phyloP scores from a whole-genome alignment of 2,329 filamentous ascomycete species.

The Fusarium keratoplasticum region DNA sequence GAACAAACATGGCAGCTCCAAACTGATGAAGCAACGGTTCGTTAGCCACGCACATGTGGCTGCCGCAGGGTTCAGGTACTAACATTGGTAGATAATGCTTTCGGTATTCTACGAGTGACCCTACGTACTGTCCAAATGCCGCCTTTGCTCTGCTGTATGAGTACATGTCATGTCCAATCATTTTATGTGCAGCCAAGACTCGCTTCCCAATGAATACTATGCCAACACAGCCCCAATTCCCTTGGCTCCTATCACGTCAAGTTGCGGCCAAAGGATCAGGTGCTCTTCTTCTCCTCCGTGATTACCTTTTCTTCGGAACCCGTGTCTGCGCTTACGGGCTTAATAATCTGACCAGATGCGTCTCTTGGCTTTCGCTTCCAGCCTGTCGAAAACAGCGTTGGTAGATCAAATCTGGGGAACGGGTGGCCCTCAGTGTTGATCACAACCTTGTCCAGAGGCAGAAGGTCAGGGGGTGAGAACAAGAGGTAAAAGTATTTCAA shows the following conservation, averaged over 20 bases:
- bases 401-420: constrained; percentile 87
- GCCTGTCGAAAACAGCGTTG: constrained; percentile 80
- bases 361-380: constrained; percentile 79
- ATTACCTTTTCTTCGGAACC: constrained; percentile 17
- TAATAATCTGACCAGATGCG: constrained; percentile 54
- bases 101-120: neutral
- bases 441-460: constrained; percentile 88
- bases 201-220: constrained; percentile 6
- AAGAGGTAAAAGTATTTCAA: constrained; percentile 97
- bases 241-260: constrained; percentile 9
- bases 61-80: constrained; percentile 3
- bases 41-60: neutral
- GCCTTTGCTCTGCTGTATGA: constrained; percentile 4
- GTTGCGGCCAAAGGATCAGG: constrained; percentile 4
- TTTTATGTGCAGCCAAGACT: constrained; percentile 16
- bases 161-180: constrained; percentile 6
- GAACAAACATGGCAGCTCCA: constrained; percentile 27
- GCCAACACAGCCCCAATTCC: constrained; percentile 6
- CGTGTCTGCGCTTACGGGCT: constrained; percentile 27
- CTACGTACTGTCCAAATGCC: neutral
- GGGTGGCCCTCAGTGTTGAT: constrained; percentile 97
- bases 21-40: neutral
- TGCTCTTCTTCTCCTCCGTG: constrained; percentile 15
- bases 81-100: neutral
- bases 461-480: constrained; percentile 84